Evolutionary conservation across 768 basidiomycete genomes (phyloP), one percentile per base, ranked within the genome.

Genomic region (Termitomyces sp.): DNA sequence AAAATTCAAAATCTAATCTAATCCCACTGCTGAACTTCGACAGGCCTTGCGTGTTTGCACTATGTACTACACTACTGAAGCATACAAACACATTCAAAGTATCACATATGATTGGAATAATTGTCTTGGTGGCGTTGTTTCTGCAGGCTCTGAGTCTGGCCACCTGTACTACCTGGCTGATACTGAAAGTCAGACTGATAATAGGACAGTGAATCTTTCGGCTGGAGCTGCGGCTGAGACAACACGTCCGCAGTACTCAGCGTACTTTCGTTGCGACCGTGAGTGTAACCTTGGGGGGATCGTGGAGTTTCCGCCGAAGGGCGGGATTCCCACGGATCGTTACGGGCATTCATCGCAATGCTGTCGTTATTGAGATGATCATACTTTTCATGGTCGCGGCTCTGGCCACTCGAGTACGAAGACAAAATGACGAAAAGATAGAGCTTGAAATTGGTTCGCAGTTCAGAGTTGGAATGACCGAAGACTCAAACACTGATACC

Each of bases 361-460:
- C 66, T 77, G 63, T 88, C 85, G 63, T 87, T 86, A 68, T 86
- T 85, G 58, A 91, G 77, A 28, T 84, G 82, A 67, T 89, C 86
- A 67, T 92, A 95, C 66, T 88, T 86, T 62, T 82, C 82, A 69
- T 93, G 91, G 66, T 94, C 93, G n/a, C 76, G 78, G 33, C 84
- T 85, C 71, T 96, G 94, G 13, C 82, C 79, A 18, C 76, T 72
- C 30, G 87, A 82, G 71, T 94, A 97, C 2, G 86, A 85, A 9
- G 73, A 72, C 49, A 78, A 58, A 30, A 79, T 71, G 43, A 78
- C 52, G 61, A 75, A 79, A 40, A 82, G 70, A 67, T 81, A 78
- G 28, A 73, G 63, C 91, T 64, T 91, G 44, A 55, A 35, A 9
- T 20, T 41, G 50, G 16, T 43, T 52, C 40, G 58, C 40, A 49